These are phyloP conservation scores for Monosporascus sp. DNA, from an alignment of 2,329 filamentous ascomycete species.

Conservation along the genomic window DNA sequence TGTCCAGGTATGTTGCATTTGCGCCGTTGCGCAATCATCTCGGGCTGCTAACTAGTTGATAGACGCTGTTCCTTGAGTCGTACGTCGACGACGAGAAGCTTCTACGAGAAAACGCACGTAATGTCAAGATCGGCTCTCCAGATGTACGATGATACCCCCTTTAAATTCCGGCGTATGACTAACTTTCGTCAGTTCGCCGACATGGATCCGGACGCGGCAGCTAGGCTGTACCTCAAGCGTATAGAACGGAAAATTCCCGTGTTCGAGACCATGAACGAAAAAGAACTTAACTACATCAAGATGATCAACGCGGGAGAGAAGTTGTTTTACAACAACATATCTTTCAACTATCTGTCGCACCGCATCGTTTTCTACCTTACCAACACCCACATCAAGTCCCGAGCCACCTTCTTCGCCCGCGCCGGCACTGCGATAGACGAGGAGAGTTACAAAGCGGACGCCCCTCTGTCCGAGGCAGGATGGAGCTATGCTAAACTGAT, in stretches of 20 bases:
- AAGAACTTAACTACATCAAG: slow-evolving; percentile 94
- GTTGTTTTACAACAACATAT: slow-evolving; percentile 94
- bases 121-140: slow-evolving; percentile 95
- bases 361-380: slow-evolving; percentile 97
- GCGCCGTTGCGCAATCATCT: not conserved
- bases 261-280: slow-evolving; percentile 94
- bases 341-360: slow-evolving; percentile 93
- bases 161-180: slow-evolving; percentile 2
- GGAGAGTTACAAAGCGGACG: slow-evolving; percentile 88
- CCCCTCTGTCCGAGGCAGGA: slow-evolving; percentile 75
- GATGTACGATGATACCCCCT: slow-evolving; percentile 53
- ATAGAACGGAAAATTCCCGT: slow-evolving; percentile 91
- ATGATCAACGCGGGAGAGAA: slow-evolving; percentile 97
- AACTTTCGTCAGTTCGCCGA: slow-evolving; percentile 62
- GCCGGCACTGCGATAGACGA: slow-evolving; percentile 83
- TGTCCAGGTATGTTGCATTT: slow-evolving; percentile 59
- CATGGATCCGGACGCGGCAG: slow-evolving; percentile 89
- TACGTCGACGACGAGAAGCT: slow-evolving; percentile 90
- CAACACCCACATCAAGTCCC: slow-evolving; percentile 93
- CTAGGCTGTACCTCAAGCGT: slow-evolving; percentile 82
- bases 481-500: slow-evolving; percentile 77
- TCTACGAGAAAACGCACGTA: slow-evolving; percentile 91
- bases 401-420: slow-evolving; percentile 88
- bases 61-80: slow-evolving; percentile 96
- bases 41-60: slow-evolving; percentile 4